phyloP scores from a whole-genome alignment of 805 yeast genomes.

The Henningerozyma blattae region DNA sequence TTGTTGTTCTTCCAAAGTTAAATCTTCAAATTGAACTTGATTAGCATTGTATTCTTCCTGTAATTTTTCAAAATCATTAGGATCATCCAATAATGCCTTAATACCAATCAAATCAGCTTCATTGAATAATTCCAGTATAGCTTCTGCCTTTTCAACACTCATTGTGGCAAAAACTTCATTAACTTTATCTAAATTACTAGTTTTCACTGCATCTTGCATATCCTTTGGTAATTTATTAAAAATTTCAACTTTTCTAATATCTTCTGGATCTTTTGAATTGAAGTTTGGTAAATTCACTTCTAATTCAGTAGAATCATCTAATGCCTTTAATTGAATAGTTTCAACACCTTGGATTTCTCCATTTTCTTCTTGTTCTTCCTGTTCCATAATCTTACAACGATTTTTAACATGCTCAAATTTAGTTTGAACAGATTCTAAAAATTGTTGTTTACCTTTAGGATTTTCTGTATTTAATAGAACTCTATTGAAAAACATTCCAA shows the following conservation, averaged over 20 bases:
- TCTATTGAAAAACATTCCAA: conserved; percentile 57
- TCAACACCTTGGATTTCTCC: conserved; percentile 48
- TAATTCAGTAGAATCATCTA: conserved; percentile 73
- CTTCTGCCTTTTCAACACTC: conserved; percentile 71
- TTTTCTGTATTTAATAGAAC: conserved; percentile 27
- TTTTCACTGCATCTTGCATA: conserved; percentile 67
- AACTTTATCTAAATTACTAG: conserved; percentile 62
- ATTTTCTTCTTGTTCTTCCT: conserved; percentile 32
- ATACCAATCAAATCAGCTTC: conserved; percentile 77
- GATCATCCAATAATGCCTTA: conserved; percentile 63
- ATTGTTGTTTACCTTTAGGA: conserved; percentile 59
- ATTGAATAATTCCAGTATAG: conserved; percentile 58
- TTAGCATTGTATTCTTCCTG: conserved; percentile 31
- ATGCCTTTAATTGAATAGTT: conserved; percentile 75
- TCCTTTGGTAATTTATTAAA: conserved; percentile 46
- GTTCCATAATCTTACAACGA: conserved; percentile 56
- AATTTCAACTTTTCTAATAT: conserved; percentile 33
- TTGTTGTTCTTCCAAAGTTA: conserved; percentile 1
- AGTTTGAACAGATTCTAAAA: conserved; percentile 57
- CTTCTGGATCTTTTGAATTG: conserved; percentile 34
- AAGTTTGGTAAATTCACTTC: conserved; percentile 57
- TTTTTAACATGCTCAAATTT: conserved; percentile 64
- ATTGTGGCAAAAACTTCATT: conserved; percentile 69
- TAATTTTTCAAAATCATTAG: conserved; percentile 50
- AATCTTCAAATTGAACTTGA: conserved; percentile 2